Base-by-base conservation (phyloP, 805 yeast species). In the Teunomyces gatunensis region DNA sequence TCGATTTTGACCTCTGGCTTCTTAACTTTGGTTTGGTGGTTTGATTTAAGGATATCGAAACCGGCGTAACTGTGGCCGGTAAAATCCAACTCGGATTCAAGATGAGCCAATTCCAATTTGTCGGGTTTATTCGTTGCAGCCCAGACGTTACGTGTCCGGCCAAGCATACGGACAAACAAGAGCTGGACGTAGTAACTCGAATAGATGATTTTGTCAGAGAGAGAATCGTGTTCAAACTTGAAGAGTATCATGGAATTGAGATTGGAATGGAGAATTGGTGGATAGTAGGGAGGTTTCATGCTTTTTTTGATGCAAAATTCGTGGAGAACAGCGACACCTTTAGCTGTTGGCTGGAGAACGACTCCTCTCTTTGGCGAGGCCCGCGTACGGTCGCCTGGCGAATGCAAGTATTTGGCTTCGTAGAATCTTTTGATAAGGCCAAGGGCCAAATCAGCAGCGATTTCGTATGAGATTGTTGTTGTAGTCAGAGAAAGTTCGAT, bases 261-360 rank as follows among this genome's bases (percentile, higher is more conserved):
- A 27, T 61, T 65, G 0, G 90, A 79, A 3, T 59, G 57, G 18
- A 89, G 56, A n/a, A 86, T 73, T 0, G 61, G 57, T 0, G 84
- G 84, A 21, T 68, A 56, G 0, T 54, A 47, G 1, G 56, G 49
- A 12, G 64, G 63, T 39, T 67, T 71, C 42, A 83, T 62, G 0
- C 90, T 95, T 41, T 75, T 63, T 36, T 71, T 77, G 44, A 73
- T 69, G 51, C 85, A 81, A 60, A 84, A 89, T 13, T 73, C 69
- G 43, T 80, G 81, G 2, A 91, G 64, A 0, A 89, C 58, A 0
- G 89, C 83, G 6, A 89, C 81, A 1, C 97, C 98, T 59, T 92
- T 92, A 0, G 97, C 90, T 0, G 97, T 89, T 3, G 96, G 96
- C 60, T 92, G 97, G 25, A 89, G 59, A 2, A 71, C 50, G 0